Percentiles rank a stretch among this genome's conserved stretches.
These are phyloP conservation scores for Thelephora aurantiotincta DNA, from an alignment of 768 basidiomycete genomes.

Conservation along the genomic window DNA sequence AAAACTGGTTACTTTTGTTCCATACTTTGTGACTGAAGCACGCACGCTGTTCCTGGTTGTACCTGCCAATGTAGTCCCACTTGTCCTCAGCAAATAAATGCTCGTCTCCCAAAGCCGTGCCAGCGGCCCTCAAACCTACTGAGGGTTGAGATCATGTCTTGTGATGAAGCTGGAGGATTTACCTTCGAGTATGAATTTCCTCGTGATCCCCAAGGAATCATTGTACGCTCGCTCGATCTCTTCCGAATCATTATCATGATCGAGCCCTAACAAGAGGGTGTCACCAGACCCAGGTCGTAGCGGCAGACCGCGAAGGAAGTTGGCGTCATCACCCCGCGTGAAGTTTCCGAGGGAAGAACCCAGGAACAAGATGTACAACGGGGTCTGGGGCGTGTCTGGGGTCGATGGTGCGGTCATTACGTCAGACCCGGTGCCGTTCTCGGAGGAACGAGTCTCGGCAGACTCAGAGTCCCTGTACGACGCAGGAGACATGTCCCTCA, in stretches of 20 bases:
- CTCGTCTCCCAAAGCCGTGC: slow-evolving; percentile 53
- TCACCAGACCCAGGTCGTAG: slow-evolving; percentile 63
- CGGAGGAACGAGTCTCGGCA: slow-evolving; percentile 6
- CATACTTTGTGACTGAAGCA: not conserved
- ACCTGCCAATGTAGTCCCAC: slow-evolving; percentile 59
- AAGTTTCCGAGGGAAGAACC: slow-evolving; percentile 94
- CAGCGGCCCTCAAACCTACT: slow-evolving; percentile 43
- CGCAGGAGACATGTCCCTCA: slow-evolving; percentile 5
- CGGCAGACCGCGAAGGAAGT: slow-evolving; percentile 70
- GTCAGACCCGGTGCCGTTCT: slow-evolving; percentile 9
- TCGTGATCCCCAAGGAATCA: slow-evolving; percentile 60
- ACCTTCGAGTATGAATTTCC: slow-evolving; percentile 73
- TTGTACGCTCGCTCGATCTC: slow-evolving; percentile 81
- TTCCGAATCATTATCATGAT: slow-evolving; percentile 61
- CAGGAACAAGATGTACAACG: slow-evolving; percentile 79
- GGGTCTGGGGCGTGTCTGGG: slow-evolving; percentile 29
- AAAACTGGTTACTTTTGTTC: not conserved
- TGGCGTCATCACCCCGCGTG: slow-evolving; percentile 44
- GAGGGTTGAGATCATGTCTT: not conserved
- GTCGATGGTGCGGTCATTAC: slow-evolving; percentile 27
- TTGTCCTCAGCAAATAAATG: slow-evolving; percentile 45
- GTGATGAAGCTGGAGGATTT: not conserved
- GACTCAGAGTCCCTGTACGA: slow-evolving; percentile 14
- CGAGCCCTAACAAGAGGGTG: slow-evolving; percentile 82
- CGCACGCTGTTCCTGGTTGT: slow-evolving; percentile 42